Evolutionary conservation across 2,329 filamentous ascomycete genomes (phyloP).

Genomic region (Hypocreales sp.): DNA sequence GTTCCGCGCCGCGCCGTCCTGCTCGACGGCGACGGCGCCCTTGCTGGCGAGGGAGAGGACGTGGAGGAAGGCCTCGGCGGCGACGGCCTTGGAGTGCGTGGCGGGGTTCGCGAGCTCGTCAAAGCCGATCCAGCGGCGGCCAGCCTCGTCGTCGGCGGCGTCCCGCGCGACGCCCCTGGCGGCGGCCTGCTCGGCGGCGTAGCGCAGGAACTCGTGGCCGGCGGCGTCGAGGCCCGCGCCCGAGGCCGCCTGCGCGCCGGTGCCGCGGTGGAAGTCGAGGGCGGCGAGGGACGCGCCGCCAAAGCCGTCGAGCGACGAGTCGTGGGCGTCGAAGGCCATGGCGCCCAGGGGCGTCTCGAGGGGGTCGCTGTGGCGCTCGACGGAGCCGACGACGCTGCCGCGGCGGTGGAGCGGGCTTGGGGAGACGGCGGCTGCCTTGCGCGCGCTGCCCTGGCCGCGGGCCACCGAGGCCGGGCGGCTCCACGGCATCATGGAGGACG

Average conservation of each 20-base stretch:
- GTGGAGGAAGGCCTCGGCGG: constrained; percentile 63
- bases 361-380: constrained; percentile 32
- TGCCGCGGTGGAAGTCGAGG: constrained; percentile 6
- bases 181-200: constrained; percentile 20
- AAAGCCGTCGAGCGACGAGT: constrained; percentile 14
- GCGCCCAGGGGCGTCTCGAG: constrained; percentile 14
- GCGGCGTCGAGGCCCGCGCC: constrained; percentile 25
- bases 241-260: constrained; percentile 16
- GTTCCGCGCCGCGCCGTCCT: constrained; percentile 26
- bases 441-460: constrained; percentile 21
- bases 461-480: constrained; percentile 31
- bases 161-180: constrained; percentile 16
- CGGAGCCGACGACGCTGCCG: constrained; percentile 19
- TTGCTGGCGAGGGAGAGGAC: constrained; percentile 56
- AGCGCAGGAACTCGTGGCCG: constrained; percentile 29
- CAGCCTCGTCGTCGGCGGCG: constrained; percentile 14
- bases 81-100: constrained; percentile 40
- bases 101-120: constrained; percentile 48
- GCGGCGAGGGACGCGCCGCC: constrained; percentile 5
- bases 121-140: constrained; percentile 43
- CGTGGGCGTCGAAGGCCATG: constrained; percentile 15
- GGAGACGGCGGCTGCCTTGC: constrained; percentile 12
- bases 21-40: constrained; percentile 44
- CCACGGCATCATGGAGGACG: constrained; percentile 36
- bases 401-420: constrained; percentile 22